Percentiles rank a stretch among this genome's conserved stretches.
Conservation (phyloP, 495 filamentous ascomycete genomes). For the Penicillium arizonense region DNA sequence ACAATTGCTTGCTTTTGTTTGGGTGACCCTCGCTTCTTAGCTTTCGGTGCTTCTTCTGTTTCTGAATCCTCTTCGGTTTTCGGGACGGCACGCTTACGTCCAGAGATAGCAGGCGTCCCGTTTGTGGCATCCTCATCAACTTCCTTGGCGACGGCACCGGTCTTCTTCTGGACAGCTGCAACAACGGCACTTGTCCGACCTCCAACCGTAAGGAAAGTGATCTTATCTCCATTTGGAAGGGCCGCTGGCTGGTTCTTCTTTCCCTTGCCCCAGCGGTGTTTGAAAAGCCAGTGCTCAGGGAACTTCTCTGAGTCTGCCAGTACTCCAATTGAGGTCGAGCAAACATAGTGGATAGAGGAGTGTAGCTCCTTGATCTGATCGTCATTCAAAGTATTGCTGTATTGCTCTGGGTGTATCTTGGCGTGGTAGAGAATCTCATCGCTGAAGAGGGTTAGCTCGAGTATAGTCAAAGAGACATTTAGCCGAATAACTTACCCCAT, state of each 20-base stretch:
- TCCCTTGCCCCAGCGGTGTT: constrained; percentile 87
- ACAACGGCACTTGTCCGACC: constrained; percentile 87
- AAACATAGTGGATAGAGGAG: constrained; percentile 73
- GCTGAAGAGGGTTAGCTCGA: constrained; percentile 30
- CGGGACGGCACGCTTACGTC: constrained; percentile 33
- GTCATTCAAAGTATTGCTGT: constrained; percentile 75
- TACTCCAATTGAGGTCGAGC: constrained; percentile 71
- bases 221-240: constrained; percentile 79
- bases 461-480: background rate
- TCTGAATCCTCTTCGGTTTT: constrained; percentile 35
- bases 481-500: constrained; percentile 60
- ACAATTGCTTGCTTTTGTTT: constrained; percentile 19
- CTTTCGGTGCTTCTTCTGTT: constrained; percentile 17
- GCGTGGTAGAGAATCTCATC: constrained; percentile 91
- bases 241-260: constrained; percentile 66
- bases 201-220: constrained; percentile 81
- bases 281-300: constrained; percentile 88
- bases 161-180: constrained; percentile 83
- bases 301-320: constrained; percentile 81
- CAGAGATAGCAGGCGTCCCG: constrained; percentile 22
- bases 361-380: constrained; percentile 71
- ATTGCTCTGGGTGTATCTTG: constrained; percentile 86
- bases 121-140: constrained; percentile 23
- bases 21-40: constrained; percentile 22
- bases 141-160: constrained; percentile 45